These are phyloP conservation scores for Monascus ruber DNA, from an alignment of 2,329 filamentous ascomycete species.

Conservation along the genomic window DNA sequence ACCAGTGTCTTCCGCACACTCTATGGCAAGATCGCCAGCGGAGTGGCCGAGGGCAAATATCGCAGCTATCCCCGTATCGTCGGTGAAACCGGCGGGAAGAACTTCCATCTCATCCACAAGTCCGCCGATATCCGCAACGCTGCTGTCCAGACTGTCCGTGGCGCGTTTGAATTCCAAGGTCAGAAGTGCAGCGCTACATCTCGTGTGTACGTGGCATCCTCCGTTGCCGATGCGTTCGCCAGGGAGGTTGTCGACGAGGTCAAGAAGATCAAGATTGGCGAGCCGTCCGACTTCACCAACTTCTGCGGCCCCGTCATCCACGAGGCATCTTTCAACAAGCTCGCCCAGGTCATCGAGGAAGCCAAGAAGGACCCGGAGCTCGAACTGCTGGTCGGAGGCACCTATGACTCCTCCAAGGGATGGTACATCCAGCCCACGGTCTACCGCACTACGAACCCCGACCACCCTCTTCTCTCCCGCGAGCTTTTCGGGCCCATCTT, in stretches of 20 bases:
- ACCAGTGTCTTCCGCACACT: slow-evolving; percentile 82
- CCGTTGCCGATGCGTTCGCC: slow-evolving; percentile 62
- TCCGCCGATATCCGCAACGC: slow-evolving; percentile 70
- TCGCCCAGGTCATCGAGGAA: slow-evolving; percentile 62
- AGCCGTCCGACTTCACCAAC: slow-evolving; percentile 58
- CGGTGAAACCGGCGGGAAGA: slow-evolving; percentile 86
- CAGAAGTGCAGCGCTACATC: slow-evolving; percentile 86
- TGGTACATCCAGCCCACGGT: slow-evolving; percentile 79
- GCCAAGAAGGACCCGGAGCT: slow-evolving; percentile 67
- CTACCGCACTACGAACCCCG: slow-evolving; percentile 61
- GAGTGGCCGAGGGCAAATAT: slow-evolving; percentile 72
- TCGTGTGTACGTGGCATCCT: slow-evolving; percentile 65
- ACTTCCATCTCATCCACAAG: slow-evolving; percentile 75
- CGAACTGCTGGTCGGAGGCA: slow-evolving; percentile 62
- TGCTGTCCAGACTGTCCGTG: slow-evolving; percentile 69
- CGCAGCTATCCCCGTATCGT: slow-evolving; percentile 77
- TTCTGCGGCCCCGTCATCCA: slow-evolving; percentile 87
- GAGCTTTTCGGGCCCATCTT: slow-evolving; percentile 78
- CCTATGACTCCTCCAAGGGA: slow-evolving; percentile 64
- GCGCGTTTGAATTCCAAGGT: slow-evolving; percentile 82
- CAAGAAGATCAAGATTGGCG: slow-evolving; percentile 58
- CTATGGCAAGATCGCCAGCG: slow-evolving; percentile 74
- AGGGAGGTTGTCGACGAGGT: slow-evolving; percentile 57
- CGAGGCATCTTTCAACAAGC: slow-evolving; percentile 67
- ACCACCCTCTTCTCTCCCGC: slow-evolving; percentile 61